Conservation (phyloP, 2,329 filamentous ascomycete genomes). For the Thyridium curvatum region DNA sequence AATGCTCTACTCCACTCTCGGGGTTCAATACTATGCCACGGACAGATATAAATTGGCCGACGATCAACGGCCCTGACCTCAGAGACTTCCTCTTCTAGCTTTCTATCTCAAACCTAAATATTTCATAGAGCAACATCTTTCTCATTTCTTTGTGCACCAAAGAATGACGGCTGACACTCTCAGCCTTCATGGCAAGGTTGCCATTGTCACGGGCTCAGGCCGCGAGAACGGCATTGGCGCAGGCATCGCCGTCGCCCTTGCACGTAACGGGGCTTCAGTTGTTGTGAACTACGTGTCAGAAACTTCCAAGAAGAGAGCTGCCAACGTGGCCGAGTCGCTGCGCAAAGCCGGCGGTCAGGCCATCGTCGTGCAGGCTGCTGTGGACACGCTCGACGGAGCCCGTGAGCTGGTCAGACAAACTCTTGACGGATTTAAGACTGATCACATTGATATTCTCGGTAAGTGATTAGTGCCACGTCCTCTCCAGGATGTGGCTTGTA, state of each 20-base stretch:
- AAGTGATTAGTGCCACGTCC: too few species aligned
- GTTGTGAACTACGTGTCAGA: slow-evolving; percentile 33
- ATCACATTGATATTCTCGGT: slow-evolving; percentile 35
- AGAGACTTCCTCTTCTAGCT: too few species aligned
- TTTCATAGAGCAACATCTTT: too few species aligned
- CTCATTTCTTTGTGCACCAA: too few species aligned
- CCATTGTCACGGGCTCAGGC: slow-evolving; percentile 38
- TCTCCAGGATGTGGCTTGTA: too few species aligned
- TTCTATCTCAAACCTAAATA: too few species aligned
- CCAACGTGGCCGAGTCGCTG: slow-evolving; percentile 18
- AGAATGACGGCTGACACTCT: too few species aligned
- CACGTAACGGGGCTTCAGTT: slow-evolving; percentile 33
- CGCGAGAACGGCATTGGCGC: slow-evolving; percentile 37
- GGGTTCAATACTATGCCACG: too few species aligned
- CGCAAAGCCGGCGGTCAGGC: slow-evolving; percentile 19
- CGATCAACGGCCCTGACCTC: too few species aligned
- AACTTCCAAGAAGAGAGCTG: slow-evolving; percentile 19
- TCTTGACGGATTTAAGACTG: slow-evolving; percentile 21
- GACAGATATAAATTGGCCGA: too few species aligned
- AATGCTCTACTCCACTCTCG: too few species aligned
- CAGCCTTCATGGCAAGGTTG: slow-evolving; percentile 29
- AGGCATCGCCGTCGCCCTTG: slow-evolving; percentile 31
- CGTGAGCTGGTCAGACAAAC: slow-evolving; percentile 25
- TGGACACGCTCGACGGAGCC: slow-evolving; percentile 23
- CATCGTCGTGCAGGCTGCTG: slow-evolving; percentile 23